These are phyloP conservation scores for Lepidium didymum DNA, from an alignment of 345 rosid species.

Conservation along the genomic window DNA sequence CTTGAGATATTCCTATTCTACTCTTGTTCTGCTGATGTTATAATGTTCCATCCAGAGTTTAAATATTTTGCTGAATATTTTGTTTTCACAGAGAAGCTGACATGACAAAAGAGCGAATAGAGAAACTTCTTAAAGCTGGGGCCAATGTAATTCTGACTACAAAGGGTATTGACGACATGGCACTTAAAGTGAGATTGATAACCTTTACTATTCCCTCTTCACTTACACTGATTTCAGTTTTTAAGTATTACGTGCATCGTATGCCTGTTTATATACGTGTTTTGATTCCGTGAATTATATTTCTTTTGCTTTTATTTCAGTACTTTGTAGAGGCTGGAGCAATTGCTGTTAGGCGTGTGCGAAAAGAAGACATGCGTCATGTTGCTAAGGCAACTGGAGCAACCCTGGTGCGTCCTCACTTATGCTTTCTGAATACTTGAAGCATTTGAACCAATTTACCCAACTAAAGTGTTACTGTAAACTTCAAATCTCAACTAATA, in stretches of 20 bases:
- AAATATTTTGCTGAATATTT: background rate
- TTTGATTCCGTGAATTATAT: background rate
- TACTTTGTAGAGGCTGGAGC: slow-evolving; percentile 97
- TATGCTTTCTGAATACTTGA: background rate
- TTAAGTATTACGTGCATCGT: background rate
- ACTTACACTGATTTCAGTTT: background rate
- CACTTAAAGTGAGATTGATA: slow-evolving; percentile 58
- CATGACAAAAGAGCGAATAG: slow-evolving; percentile 94
- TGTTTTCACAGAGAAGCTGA: slow-evolving; percentile 75
- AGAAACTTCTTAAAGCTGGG: slow-evolving; percentile 87
- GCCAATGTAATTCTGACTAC: slow-evolving; percentile 97
- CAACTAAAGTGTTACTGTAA: background rate
- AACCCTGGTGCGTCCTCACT: slow-evolving; percentile 50
- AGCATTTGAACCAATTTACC: slow-evolving; percentile 1
- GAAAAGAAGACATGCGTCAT: slow-evolving; percentile 96
- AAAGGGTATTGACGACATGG: slow-evolving; percentile 99
- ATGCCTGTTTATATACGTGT: background rate
- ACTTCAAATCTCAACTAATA: background rate
- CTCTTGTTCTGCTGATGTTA: background rate
- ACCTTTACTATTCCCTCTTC: background rate
- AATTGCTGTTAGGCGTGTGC: slow-evolving; percentile 94
- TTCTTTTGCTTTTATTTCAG: slow-evolving; percentile 38
- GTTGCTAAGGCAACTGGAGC: slow-evolving; percentile 99
- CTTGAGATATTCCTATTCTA: background rate
- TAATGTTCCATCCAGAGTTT: background rate